phyloP scores from a whole-genome alignment of 805 yeast species.

The Spathaspora girioi region DNA sequence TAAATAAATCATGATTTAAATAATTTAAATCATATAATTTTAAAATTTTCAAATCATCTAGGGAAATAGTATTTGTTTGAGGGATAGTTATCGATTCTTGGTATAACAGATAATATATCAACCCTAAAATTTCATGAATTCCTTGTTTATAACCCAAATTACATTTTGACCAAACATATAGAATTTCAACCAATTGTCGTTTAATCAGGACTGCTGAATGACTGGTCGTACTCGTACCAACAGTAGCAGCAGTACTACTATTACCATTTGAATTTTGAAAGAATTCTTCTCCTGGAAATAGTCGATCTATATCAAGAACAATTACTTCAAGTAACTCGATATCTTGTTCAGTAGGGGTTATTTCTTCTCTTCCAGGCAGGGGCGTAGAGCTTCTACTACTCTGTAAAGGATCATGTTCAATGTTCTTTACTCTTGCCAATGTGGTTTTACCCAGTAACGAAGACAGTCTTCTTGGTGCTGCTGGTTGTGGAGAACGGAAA shows the following conservation, averaged over 20 bases:
- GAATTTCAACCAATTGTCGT: constrained; percentile 35
- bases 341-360: constrained; percentile 18
- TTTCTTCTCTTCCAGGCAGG: background rate
- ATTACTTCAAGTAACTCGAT: constrained; percentile 39
- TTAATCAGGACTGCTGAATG: constrained; percentile 14
- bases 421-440: constrained; percentile 13
- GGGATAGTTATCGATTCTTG: constrained; percentile 32
- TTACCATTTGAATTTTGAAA: constrained; percentile 12
- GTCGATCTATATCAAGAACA: constrained; percentile 48
- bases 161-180: constrained; percentile 49
- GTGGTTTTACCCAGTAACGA: background rate
- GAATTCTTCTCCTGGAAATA: constrained; percentile 46
- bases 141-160: constrained; percentile 54
- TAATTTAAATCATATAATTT: constrained; percentile 36
- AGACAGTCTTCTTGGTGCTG: background rate
- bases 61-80: constrained; percentile 19
- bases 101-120: constrained; percentile 39
- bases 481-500: background rate
- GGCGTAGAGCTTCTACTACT: constrained; percentile 1
- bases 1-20: constrained; percentile 41
- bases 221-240: too few species aligned
- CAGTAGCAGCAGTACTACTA: too few species aligned
- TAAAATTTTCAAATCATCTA: constrained; percentile 31
- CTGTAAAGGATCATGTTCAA: constrained; percentile 11
- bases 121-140: constrained; percentile 50